phyloP scores from a whole-genome alignment of 208 protist species.

The Jaenimonas drosophilae region DNA sequence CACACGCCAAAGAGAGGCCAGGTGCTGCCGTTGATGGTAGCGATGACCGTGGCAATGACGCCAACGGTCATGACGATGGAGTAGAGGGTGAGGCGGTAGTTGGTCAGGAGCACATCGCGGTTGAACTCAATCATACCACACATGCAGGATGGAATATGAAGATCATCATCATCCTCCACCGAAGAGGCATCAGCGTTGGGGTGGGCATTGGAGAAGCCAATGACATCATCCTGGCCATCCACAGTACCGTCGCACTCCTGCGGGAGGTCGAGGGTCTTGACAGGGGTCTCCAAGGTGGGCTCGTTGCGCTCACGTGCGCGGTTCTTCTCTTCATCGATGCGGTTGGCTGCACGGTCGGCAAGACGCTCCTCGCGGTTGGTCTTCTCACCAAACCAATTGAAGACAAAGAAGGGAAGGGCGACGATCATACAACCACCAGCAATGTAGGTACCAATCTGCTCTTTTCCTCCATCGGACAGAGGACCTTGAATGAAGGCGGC shows the following conservation, averaged over 20 bases:
- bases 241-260: no score
- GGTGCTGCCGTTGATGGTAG: conserved; percentile 25
- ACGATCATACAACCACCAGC: conserved; percentile 15
- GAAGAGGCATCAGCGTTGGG: no score
- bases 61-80: conserved; percentile 26
- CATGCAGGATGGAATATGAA: conserved; percentile 8
- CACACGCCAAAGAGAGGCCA: background rate
- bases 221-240: no score
- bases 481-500: conserved; percentile 28
- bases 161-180: background rate
- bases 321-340: no score
- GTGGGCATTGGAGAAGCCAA: no score
- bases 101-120: conserved; percentile 33
- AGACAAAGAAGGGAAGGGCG: conserved; percentile 24
- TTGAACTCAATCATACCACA: conserved; percentile 50
- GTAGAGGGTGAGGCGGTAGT: conserved; percentile 48
- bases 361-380: conserved; percentile 22
- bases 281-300: no score
- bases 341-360: conserved; percentile 12
- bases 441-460: conserved; percentile 16
- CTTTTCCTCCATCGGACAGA: conserved; percentile 18
- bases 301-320: no score
- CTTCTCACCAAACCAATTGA: conserved; percentile 38
- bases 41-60: conserved; percentile 28
- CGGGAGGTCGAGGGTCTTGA: no score